Conservation (phyloP, 192 early-diverging fungal genomes). For the Chytriomyces hyalinus region DNA sequence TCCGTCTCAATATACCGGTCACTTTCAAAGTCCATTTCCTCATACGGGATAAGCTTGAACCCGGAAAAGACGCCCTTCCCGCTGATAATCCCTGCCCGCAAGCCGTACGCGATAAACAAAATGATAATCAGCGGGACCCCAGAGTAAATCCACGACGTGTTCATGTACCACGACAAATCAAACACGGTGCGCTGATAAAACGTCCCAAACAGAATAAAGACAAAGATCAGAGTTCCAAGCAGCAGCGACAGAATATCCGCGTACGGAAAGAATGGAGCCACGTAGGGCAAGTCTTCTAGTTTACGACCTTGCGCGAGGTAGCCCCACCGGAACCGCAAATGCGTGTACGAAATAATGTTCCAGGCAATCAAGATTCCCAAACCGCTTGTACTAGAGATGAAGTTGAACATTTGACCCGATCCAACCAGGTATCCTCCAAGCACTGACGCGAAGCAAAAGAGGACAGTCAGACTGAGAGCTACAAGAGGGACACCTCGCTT, state of each 20-base stretch:
- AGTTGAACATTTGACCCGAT: constrained; percentile 11
- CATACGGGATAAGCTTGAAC: neutral
- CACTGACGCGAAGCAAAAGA: constrained; percentile 65
- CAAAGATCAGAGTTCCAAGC: constrained; percentile 9
- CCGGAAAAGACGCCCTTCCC: neutral
- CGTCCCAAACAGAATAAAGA: constrained; percentile 7
- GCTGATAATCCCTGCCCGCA: neutral
- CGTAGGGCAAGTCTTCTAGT: constrained; percentile 19
- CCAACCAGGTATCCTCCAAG: constrained; percentile 36
- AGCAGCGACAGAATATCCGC: neutral
- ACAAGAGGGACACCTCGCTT: constrained; percentile 65
- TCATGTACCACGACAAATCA: neutral
- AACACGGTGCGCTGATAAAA: neutral
- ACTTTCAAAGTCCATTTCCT: constrained; percentile 23
- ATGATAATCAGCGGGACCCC: constrained; percentile 4
- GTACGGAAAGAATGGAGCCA: constrained; percentile 14
- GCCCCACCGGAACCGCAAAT: constrained; percentile 21
- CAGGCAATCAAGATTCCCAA: constrained; percentile 23
- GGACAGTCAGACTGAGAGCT: constrained; percentile 55
- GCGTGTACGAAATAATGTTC: constrained; percentile 15
- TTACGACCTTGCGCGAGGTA: neutral
- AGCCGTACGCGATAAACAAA: neutral
- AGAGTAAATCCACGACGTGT: constrained; percentile 12
- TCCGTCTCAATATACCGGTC: neutral
- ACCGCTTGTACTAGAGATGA: constrained; percentile 33